A percentile compares a stretch with the other conserved stretches of the same genome.
phyloP scores from a whole-genome alignment of 805 yeast species.

The Candida railenensis region DNA sequence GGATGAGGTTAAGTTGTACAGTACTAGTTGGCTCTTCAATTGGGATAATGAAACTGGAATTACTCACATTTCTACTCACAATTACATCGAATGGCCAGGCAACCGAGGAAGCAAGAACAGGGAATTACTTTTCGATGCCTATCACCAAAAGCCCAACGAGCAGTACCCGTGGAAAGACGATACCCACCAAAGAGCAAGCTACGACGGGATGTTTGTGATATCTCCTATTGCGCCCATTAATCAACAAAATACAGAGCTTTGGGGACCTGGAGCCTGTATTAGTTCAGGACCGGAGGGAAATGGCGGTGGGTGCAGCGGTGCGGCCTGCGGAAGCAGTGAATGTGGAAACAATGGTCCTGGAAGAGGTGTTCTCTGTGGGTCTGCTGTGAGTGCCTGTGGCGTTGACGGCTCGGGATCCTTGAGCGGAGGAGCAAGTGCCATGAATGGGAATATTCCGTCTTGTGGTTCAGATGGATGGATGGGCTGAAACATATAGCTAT shows the following conservation, averaged over 20 bases:
- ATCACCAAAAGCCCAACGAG: background rate
- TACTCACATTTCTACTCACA: conserved; percentile 2
- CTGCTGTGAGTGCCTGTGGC: background rate
- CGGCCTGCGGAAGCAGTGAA: background rate
- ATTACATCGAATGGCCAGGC: background rate
- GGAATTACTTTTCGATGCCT: background rate
- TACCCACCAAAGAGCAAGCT: background rate
- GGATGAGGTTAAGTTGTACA: background rate
- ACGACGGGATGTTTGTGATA: background rate
- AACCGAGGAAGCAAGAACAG: background rate
- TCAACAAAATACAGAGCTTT: background rate
- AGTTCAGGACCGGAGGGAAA: background rate
- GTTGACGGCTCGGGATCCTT: background rate
- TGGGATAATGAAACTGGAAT: background rate
- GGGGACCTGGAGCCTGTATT: conserved; percentile 1
- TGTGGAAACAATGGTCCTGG: background rate
- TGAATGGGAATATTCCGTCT: background rate
- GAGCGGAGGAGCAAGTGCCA: background rate
- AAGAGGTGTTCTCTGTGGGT: background rate
- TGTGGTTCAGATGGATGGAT: too few relatives aligned
- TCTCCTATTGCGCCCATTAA: background rate
- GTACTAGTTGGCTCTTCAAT: background rate
- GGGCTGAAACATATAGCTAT: too few relatives aligned
- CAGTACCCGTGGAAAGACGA: background rate
- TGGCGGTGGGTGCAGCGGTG: conserved; percentile 1